Percentiles rank a stretch among this genome's conserved stretches.
These are phyloP conservation scores for Fraxinus americana DNA, from an alignment of 257 asterid genomes.

Conservation along the genomic window DNA sequence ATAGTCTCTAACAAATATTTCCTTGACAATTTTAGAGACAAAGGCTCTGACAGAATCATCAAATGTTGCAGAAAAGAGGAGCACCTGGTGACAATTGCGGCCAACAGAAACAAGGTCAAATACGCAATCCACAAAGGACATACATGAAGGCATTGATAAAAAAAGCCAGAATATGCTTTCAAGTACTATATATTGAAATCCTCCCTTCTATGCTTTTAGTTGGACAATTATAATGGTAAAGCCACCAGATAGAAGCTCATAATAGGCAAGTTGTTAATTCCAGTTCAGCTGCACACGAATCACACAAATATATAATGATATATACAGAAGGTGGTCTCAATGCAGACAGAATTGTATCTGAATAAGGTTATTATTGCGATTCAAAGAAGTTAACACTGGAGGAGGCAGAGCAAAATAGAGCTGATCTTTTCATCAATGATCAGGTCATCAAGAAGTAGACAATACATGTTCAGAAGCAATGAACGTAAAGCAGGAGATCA, in stretches of 20 bases:
- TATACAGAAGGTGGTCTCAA: background rate
- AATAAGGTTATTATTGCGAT: background rate
- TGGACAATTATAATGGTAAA: background rate
- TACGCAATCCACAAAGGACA: background rate
- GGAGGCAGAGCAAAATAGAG: slow-evolving; percentile 6
- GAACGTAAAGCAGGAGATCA: slow-evolving; percentile 1
- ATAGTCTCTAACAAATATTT: slow-evolving; percentile 55
- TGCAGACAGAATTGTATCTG: background rate
- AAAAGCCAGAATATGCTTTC: background rate
- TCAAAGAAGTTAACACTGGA: background rate
- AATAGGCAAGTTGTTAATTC: background rate
- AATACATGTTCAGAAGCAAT: background rate
- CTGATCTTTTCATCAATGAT: slow-evolving; percentile 16
- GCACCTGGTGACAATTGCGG: slow-evolving; percentile 34
- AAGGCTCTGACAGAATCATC: slow-evolving; percentile 75
- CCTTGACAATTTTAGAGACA: slow-evolving; percentile 46
- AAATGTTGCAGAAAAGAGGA: slow-evolving; percentile 66
- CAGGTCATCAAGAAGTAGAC: slow-evolving; percentile 5
- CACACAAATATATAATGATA: background rate
- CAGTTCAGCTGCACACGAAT: background rate
- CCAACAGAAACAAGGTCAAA: slow-evolving; percentile 2
- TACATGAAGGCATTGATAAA: background rate
- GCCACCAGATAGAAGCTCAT: background rate
- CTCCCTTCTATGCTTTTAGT: background rate
- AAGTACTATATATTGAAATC: background rate